Conservation (phyloP, 2,329 filamentous ascomycete genomes). For the Simplicillium sp. region DNA sequence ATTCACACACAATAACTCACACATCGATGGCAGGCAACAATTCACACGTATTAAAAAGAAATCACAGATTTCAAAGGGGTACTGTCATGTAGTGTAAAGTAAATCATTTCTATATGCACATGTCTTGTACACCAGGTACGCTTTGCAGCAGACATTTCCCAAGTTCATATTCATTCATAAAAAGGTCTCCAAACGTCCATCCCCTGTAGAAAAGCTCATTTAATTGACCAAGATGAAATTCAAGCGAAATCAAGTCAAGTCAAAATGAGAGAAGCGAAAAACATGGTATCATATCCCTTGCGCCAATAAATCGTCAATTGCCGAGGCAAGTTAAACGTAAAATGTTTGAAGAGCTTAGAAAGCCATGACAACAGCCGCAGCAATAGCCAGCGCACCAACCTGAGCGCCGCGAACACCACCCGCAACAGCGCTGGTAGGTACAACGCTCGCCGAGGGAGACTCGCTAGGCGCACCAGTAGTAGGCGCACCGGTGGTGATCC, state of each 20-base stretch:
- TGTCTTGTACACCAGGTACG: not conserved
- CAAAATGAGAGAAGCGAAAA: conserved; percentile 9
- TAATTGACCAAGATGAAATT: conserved; percentile 9
- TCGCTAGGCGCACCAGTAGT: conserved; percentile 2
- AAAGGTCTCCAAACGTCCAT: conserved; percentile 19
- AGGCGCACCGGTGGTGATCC: conserved; percentile 9
- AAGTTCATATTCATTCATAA: not conserved
- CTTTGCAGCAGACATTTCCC: too few relatives aligned
- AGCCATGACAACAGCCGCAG: conserved; percentile 1
- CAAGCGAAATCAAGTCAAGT: conserved; percentile 10
- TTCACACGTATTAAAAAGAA: too few relatives aligned
- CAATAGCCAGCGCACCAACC: conserved; percentile 28
- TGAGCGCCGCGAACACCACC: conserved; percentile 23
- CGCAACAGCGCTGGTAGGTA: conserved; percentile 21
- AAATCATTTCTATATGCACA: not conserved
- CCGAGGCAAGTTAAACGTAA: too few relatives aligned
- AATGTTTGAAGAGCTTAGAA: not conserved
- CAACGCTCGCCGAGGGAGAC: not conserved
- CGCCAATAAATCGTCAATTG: not conserved
- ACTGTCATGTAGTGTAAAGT: too few relatives aligned
- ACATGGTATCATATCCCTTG: not conserved
- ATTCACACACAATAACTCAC: too few relatives aligned
- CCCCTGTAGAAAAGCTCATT: conserved; percentile 12
- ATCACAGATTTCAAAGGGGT: too few relatives aligned
- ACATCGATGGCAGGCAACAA: too few relatives aligned